These are phyloP conservation scores for Onygenales sp. DNA, from an alignment of 2,329 filamentous ascomycete genomes.

Conservation along the genomic window DNA sequence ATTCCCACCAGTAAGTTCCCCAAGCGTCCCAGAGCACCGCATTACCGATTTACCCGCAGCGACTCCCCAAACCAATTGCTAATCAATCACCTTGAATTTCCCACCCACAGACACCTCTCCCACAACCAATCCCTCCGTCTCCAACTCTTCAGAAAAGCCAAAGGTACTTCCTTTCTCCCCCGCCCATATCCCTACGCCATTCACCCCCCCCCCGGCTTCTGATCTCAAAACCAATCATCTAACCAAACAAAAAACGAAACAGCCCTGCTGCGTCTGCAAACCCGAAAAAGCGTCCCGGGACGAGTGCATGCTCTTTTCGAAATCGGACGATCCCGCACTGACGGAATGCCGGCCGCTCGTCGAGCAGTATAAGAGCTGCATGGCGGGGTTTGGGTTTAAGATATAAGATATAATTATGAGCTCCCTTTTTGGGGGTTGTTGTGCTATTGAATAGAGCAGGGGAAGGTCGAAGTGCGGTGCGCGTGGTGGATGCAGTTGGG, in stretches of 20 bases:
- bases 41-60: neutral
- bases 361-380: conserved; percentile 79
- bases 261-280: conserved; percentile 98
- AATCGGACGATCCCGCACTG: conserved; percentile 62
- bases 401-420: conserved; percentile 12
- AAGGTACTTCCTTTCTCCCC: conserved; percentile 20
- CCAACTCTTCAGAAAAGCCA: conserved; percentile 18
- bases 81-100: conserved; percentile 19
- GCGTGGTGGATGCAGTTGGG: too few relatives aligned
- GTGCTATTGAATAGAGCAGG: too few relatives aligned
- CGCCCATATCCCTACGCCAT: too few relatives aligned
- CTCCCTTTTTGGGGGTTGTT: too few relatives aligned
- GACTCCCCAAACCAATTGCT: neutral
- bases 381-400: conserved; percentile 88
- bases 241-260: conserved; percentile 6
- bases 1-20: conserved; percentile 1
- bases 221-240: neutral
- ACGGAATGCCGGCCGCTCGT: conserved; percentile 76
- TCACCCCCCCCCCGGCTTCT: neutral
- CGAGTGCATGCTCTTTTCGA: conserved; percentile 98
- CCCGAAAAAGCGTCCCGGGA: conserved; percentile 86
- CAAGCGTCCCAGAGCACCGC: neutral
- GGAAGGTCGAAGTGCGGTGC: too few relatives aligned
- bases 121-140: conserved; percentile 3
- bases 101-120: neutral